Conservation (phyloP, 345 rosid species). For the Acer negundo region DNA sequence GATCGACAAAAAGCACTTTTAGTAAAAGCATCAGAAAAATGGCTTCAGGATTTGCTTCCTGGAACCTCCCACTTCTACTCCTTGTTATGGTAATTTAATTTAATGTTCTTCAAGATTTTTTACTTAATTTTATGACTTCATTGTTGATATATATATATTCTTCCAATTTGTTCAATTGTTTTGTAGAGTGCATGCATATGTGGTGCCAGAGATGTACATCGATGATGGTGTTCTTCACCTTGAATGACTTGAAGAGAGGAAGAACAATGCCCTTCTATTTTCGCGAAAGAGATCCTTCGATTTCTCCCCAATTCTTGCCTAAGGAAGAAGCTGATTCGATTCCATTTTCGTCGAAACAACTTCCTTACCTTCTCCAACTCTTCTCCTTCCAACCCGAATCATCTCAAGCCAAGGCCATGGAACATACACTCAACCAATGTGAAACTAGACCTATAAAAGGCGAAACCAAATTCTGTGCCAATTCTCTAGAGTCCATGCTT, state of each 20-base stretch:
- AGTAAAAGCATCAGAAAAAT: background rate
- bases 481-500: constrained; percentile 53
- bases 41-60: background rate
- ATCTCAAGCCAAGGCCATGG: constrained; percentile 47
- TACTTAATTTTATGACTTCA: too few species aligned
- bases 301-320: constrained; percentile 34
- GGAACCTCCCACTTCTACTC: constrained; percentile 20
- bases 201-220: constrained; percentile 19
- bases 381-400: constrained; percentile 37
- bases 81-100: constrained; percentile 17
- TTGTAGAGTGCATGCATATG: constrained; percentile 10
- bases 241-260: constrained; percentile 37
- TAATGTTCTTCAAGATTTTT: background rate
- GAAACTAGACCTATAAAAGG: constrained; percentile 35
- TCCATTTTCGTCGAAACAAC: constrained; percentile 33
- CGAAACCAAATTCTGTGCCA: constrained; percentile 46
- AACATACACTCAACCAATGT: constrained; percentile 36
- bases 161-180: background rate
- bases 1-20: background rate
- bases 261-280: constrained; percentile 34
- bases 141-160: too few species aligned
- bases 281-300: constrained; percentile 31
- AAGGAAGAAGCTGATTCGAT: constrained; percentile 40
- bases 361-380: constrained; percentile 34
- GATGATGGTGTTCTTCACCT: constrained; percentile 40